Evolutionary conservation across 108 stramenopile genomes (phyloP).

Genomic region (Nannochloropsis oceanica): DNA sequence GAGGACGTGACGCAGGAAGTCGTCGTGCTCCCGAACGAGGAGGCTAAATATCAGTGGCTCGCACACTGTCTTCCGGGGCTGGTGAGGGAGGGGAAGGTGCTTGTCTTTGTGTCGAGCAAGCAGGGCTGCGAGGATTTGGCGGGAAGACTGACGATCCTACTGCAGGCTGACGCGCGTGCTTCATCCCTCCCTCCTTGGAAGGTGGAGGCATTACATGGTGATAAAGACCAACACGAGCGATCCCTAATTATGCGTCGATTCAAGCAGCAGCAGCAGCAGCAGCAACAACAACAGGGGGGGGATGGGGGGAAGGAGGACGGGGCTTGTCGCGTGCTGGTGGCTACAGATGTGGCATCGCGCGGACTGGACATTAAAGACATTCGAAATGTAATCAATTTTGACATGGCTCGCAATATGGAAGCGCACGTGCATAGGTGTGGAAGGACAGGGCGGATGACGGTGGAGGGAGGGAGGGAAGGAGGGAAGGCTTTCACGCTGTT

Average conservation of each 20-base stretch:
- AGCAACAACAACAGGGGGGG: neutral
- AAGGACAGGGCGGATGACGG: conserved; percentile 73
- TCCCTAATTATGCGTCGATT: conserved; percentile 79
- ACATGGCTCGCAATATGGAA: conserved; percentile 67
- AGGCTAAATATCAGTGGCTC: conserved; percentile 37
- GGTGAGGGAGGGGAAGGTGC: conserved; percentile 31
- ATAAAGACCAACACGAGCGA: conserved; percentile 88
- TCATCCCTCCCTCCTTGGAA: conserved; percentile 67
- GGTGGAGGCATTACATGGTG: conserved; percentile 84
- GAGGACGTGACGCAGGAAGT: conserved; percentile 33
- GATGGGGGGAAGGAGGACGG: neutral
- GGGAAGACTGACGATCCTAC: conserved; percentile 25
- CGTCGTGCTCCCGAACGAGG: conserved; percentile 20
- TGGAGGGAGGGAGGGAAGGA: conserved; percentile 17
- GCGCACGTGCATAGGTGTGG: conserved; percentile 95
- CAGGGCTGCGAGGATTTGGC: conserved; percentile 89
- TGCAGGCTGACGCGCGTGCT: neutral
- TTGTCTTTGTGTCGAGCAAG: conserved; percentile 96
- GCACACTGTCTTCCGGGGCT: conserved; percentile 7
- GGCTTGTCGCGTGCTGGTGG: conserved; percentile 56
- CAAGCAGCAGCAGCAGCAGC: conserved; percentile 35
- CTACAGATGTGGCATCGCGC: conserved; percentile 87
- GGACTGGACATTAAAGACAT: conserved; percentile 58
- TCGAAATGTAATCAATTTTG: conserved; percentile 85
- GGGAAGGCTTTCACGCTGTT: conserved; percentile 24